These are phyloP conservation scores for Diaporthe vaccinii DNA, from an alignment of 2,329 filamentous ascomycete species.

Conservation along the genomic window DNA sequence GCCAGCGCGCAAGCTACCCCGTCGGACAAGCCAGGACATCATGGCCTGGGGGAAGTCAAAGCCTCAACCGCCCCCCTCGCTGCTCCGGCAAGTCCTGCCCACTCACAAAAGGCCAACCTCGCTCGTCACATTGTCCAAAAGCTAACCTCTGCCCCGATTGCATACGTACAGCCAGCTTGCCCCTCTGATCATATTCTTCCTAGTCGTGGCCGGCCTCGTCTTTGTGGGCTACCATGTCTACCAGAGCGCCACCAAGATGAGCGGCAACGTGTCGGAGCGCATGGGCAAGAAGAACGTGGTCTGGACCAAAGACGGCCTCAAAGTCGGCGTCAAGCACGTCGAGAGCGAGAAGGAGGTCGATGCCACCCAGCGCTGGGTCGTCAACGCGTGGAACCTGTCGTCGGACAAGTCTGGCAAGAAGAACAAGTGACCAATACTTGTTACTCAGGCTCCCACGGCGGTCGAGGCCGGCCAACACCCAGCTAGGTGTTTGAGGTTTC, in stretches of 20 bases:
- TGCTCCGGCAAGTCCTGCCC: slow-evolving; percentile 34
- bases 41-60: slow-evolving; percentile 41
- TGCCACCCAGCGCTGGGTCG: slow-evolving; percentile 76
- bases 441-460: background rate
- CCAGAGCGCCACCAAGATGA: slow-evolving; percentile 75
- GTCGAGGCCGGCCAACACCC: background rate
- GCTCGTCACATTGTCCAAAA: background rate
- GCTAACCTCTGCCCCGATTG: slow-evolving; percentile 2
- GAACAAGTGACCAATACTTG: slow-evolving; percentile 44
- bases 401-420: slow-evolving; percentile 49
- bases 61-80: slow-evolving; percentile 27
- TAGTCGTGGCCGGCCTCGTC: slow-evolving; percentile 67
- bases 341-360: slow-evolving; percentile 80
- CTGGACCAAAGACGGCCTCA: slow-evolving; percentile 81
- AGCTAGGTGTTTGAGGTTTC: background rate
- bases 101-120: background rate
- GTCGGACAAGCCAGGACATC: background rate
- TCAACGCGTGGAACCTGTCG: slow-evolving; percentile 75
- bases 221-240: slow-evolving; percentile 82
- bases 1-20: background rate
- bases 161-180: slow-evolving; percentile 66
- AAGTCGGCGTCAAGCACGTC: slow-evolving; percentile 78
- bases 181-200: slow-evolving; percentile 75
- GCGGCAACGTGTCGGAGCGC: slow-evolving; percentile 73
- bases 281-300: slow-evolving; percentile 83